These are phyloP conservation scores for Lathyrus aphaca DNA, from an alignment of 306 rosid species.

Conservation along the genomic window DNA sequence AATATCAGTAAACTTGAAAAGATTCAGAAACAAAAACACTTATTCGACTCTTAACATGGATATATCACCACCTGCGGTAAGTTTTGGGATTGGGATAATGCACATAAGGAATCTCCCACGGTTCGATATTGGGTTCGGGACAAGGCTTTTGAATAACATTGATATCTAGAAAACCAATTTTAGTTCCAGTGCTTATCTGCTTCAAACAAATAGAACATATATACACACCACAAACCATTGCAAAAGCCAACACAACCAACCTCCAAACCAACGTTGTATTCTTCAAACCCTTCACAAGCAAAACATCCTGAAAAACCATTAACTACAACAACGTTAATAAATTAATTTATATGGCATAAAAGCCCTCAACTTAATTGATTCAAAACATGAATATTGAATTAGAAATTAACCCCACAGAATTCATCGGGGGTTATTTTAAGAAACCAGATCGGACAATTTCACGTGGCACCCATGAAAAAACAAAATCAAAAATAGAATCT, in stretches of 20 bases:
- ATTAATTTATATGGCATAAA: conserved; percentile 8
- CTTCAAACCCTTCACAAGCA: conserved; percentile 65
- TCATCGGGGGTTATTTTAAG: conserved; percentile 35
- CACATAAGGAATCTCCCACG: conserved; percentile 68
- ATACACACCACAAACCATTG: conserved; percentile 90
- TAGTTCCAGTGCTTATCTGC: conserved; percentile 68
- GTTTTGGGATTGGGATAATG: conserved; percentile 86
- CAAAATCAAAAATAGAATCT: conserved; percentile 34
- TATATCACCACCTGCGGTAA: conserved; percentile 69
- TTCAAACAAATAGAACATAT: conserved; percentile 86
- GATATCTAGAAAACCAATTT: conserved; percentile 55
- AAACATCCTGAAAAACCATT: conserved; percentile 61
- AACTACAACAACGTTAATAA: conserved; percentile 26
- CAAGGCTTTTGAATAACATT: conserved; percentile 65
- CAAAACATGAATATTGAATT: conserved; percentile 24
- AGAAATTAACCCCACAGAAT: conserved; percentile 36
- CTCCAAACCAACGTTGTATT: conserved; percentile 80
- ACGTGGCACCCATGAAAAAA: conserved; percentile 52
- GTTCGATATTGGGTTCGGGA: conserved; percentile 69
- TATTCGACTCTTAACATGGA: background rate
- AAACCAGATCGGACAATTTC: conserved; percentile 55
- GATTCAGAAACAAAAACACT: conserved; percentile 26
- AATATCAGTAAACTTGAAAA: conserved; percentile 41
- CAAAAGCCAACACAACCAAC: conserved; percentile 70
- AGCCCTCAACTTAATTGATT: conserved; percentile 31